Conservation (phyloP, 495 filamentous ascomycete species). For the Podospora didyma region DNA sequence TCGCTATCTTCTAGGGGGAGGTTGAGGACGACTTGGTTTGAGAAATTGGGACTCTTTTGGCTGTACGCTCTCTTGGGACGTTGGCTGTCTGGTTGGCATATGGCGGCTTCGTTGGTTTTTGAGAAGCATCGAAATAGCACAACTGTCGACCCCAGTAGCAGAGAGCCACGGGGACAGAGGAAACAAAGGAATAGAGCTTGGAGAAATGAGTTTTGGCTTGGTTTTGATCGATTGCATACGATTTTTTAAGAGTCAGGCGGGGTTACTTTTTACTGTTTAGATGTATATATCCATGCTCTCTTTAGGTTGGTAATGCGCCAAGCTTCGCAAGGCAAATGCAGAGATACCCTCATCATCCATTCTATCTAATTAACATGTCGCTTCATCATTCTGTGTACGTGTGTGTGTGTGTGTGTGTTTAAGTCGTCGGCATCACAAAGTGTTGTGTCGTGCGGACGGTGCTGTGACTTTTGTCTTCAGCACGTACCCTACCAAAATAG, state of each 20-base stretch:
- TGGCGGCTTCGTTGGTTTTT: background rate
- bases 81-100: conserved; percentile 7
- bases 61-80: background rate
- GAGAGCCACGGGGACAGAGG: background rate
- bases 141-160: background rate
- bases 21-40: conserved; percentile 8
- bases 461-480: background rate
- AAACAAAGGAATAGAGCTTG: background rate
- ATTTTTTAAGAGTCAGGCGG: background rate
- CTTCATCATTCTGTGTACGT: too few species aligned
- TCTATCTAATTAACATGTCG: too few species aligned
- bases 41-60: conserved; percentile 1
- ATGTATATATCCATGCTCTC: background rate
- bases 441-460: background rate
- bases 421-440: too few species aligned
- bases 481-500: background rate
- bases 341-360: background rate
- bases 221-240: background rate
- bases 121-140: background rate
- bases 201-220: conserved; percentile 2
- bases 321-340: too few species aligned
- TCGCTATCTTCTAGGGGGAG: conserved; percentile 19
- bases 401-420: too few species aligned
- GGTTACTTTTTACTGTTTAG: background rate
- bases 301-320: too few species aligned